Evolutionary conservation across 768 basidiomycete genomes (phyloP).

Genomic region (Trametes meyenii): DNA sequence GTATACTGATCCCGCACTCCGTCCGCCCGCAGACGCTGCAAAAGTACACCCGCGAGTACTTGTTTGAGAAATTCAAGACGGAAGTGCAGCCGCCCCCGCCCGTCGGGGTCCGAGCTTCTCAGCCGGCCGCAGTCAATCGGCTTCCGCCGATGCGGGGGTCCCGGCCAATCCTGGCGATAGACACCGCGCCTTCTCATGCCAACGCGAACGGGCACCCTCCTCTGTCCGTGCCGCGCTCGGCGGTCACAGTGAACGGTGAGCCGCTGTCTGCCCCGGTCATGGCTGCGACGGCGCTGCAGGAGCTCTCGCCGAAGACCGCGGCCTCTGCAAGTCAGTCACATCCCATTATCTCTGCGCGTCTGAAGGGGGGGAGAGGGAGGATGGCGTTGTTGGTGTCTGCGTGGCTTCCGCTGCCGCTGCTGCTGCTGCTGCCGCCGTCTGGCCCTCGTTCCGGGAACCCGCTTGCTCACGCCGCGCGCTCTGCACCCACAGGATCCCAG

Average conservation of each 20-base stretch:
- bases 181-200: slow-evolving; percentile 54
- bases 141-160: slow-evolving; percentile 40
- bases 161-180: slow-evolving; percentile 63
- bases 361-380: slow-evolving; percentile 1
- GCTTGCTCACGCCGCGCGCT: slow-evolving; percentile 23
- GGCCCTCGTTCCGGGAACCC: slow-evolving; percentile 14
- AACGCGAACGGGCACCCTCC: slow-evolving; percentile 48
- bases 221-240: slow-evolving; percentile 33
- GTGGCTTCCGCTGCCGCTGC: too few relatives aligned
- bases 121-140: slow-evolving; percentile 25
- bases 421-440: too few relatives aligned
- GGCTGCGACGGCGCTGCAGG: slow-evolving; percentile 19
- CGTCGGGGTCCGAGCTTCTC: slow-evolving; percentile 27
- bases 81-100: slow-evolving; percentile 28
- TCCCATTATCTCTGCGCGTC: slow-evolving; percentile 14
- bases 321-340: slow-evolving; percentile 42
- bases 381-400: slow-evolving; percentile 8
- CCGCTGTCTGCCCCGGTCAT: slow-evolving; percentile 19
- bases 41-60: slow-evolving; percentile 82
- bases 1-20: slow-evolving; percentile 4
- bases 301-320: slow-evolving; percentile 36
- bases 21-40: slow-evolving; percentile 63
- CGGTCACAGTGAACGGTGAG: slow-evolving; percentile 33
- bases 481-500: slow-evolving; percentile 48
- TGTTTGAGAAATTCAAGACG: slow-evolving; percentile 69